A percentile compares a stretch with the other conserved stretches of the same genome.
These are phyloP conservation scores for Fusarium penzigii DNA, from an alignment of 2,329 filamentous ascomycete genomes.

Conservation along the genomic window DNA sequence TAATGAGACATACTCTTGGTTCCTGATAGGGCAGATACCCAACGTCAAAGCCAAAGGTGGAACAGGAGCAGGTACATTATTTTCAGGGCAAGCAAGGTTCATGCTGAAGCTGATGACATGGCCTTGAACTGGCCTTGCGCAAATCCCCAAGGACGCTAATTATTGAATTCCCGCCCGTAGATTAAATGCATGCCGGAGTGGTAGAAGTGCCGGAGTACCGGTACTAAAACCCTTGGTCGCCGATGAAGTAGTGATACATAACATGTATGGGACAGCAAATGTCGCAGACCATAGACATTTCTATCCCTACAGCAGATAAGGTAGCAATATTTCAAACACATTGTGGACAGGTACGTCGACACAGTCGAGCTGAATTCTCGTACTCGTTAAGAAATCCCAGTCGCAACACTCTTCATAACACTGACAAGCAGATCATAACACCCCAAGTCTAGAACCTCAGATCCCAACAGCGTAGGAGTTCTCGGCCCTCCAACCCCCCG, in stretches of 20 bases:
- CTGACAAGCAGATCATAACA: neutral
- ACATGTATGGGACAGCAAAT: too few species aligned
- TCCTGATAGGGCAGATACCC: conserved; percentile 29
- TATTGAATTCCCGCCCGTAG: too few species aligned
- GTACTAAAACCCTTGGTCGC: too few species aligned
- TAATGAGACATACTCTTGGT: conserved; percentile 21
- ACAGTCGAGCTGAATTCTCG: neutral
- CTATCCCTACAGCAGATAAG: too few species aligned
- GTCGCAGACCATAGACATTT: too few species aligned
- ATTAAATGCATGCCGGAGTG: too few species aligned
- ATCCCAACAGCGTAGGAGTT: neutral
- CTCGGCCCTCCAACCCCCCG: neutral
- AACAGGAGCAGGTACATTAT: neutral
- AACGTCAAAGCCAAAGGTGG: conserved; percentile 25
- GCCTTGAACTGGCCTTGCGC: too few species aligned
- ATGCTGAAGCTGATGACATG: neutral
- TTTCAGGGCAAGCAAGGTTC: neutral
- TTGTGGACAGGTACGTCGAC: too few species aligned
- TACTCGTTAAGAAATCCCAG: neutral
- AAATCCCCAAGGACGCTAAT: too few species aligned
- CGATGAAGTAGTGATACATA: too few species aligned
- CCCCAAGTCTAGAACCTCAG: neutral
- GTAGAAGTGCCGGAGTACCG: too few species aligned
- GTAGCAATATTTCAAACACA: too few species aligned
- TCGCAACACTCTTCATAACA: neutral